These are phyloP conservation scores for Blastobotrys parvus DNA, from an alignment of 805 yeast species.

Conservation along the genomic window DNA sequence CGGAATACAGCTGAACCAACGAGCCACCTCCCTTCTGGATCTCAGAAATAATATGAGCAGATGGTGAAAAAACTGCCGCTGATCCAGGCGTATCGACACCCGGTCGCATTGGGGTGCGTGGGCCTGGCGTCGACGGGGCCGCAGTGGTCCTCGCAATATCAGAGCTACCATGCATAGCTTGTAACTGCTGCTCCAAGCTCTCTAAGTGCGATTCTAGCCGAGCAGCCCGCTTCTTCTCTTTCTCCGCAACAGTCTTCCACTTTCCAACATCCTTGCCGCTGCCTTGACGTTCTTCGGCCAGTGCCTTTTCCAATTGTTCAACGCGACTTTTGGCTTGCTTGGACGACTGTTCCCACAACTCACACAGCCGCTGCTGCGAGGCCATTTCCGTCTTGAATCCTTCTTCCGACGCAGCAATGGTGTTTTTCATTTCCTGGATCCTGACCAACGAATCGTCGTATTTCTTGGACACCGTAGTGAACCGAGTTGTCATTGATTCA, in stretches of 20 bases:
- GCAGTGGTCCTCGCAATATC: constrained; percentile 15
- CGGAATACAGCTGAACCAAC: constrained; percentile 56
- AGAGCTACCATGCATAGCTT: constrained; percentile 5
- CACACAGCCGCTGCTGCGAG: constrained; percentile 52
- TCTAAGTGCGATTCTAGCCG: constrained; percentile 33
- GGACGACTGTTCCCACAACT: constrained; percentile 46
- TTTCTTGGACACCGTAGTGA: constrained; percentile 25
- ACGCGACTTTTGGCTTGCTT: constrained; percentile 47
- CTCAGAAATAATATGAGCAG: constrained; percentile 49
- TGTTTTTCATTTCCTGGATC: constrained; percentile 41
- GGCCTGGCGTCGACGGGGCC: constrained; percentile 11
- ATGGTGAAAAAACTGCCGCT: constrained; percentile 36
- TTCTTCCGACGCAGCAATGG: constrained; percentile 36
- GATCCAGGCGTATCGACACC: constrained; percentile 17
- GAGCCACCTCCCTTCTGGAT: constrained; percentile 44
- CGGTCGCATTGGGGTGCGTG: constrained; percentile 11
- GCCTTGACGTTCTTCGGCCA: constrained; percentile 34
- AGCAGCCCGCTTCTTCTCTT: constrained; percentile 30
- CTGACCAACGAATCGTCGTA: constrained; percentile 38
- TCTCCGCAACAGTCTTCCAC: constrained; percentile 32
- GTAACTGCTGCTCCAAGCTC: constrained; percentile 33
- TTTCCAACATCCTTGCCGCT: constrained; percentile 31
- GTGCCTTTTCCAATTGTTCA: constrained; percentile 41
- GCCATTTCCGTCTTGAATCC: constrained; percentile 50
- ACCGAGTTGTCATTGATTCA: constrained; percentile 16